Percentiles rank a stretch among this genome's conserved stretches.
phyloP scores from a whole-genome alignment of 1,284 basidiomycete genomes.

The Amylostereum chailletii region DNA sequence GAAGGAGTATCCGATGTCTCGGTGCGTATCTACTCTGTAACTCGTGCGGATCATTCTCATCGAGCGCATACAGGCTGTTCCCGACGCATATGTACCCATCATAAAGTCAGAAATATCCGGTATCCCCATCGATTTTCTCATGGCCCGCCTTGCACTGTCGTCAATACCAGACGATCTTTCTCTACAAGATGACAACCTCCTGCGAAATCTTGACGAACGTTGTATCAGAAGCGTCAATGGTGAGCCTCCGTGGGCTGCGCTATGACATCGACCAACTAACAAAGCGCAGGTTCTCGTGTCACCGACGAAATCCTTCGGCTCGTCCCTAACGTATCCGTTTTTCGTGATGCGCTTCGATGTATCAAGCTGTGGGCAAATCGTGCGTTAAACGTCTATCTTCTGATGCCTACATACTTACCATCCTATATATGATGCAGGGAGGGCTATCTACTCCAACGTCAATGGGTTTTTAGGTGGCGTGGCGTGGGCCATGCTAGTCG shows the following conservation, averaged over 20 bases:
- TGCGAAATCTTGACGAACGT: constrained; percentile 90
- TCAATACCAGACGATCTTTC: constrained; percentile 88
- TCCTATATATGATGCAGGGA: constrained; percentile 36
- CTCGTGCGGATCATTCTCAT: constrained; percentile 3
- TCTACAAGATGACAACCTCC: constrained; percentile 84
- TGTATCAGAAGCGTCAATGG: constrained; percentile 94
- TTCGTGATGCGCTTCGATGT: constrained; percentile 89
- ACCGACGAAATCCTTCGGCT: constrained; percentile 94
- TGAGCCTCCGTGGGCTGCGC: constrained; percentile 23
- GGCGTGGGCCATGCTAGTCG: constrained; percentile 97
- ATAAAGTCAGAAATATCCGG: constrained; percentile 90
- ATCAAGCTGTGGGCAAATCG: constrained; percentile 98
- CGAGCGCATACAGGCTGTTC: constrained; percentile 63
- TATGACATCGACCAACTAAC: constrained; percentile 10
- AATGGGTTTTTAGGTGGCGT: constrained; percentile 98
- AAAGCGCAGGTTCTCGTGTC: constrained; percentile 75
- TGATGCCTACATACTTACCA: constrained; percentile 5
- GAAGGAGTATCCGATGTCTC: constrained; percentile 88
- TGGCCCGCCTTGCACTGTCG: constrained; percentile 79
- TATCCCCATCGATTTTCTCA: constrained; percentile 90
- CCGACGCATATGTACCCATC: constrained; percentile 93
- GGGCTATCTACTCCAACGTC: constrained; percentile 98
- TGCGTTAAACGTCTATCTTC: constrained; percentile 32
- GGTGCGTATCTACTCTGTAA: constrained; percentile 39
- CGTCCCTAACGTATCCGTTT: constrained; percentile 92